These are phyloP conservation scores for Pontederia paniculata DNA, from an alignment of 176 grass and related monocot species.

Conservation along the genomic window DNA sequence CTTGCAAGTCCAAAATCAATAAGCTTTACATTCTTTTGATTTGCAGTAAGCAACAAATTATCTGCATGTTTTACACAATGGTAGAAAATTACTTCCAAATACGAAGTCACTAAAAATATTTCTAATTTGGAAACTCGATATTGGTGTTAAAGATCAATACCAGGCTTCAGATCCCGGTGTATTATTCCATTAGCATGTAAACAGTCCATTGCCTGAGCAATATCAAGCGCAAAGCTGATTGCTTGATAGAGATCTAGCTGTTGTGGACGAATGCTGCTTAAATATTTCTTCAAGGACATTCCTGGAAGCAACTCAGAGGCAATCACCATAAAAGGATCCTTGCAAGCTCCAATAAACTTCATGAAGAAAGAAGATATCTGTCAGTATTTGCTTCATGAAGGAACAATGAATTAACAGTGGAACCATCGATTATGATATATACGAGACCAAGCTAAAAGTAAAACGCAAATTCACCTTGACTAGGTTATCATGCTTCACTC, in stretches of 20 bases:
- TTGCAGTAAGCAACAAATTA: constrained; percentile 96
- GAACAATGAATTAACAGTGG: constrained; percentile 12
- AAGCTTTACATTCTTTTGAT: constrained; percentile 90
- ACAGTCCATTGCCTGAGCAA: constrained; percentile 45
- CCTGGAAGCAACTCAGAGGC: constrained; percentile 37
- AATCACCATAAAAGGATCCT: constrained; percentile 48
- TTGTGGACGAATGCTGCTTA: constrained; percentile 33
- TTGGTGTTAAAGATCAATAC: not conserved
- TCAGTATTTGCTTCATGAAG: not conserved
- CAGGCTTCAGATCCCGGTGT: constrained; percentile 49
- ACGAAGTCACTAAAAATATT: not conserved
- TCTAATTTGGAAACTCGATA: not conserved
- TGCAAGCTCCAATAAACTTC: constrained; percentile 57
- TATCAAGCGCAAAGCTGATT: constrained; percentile 41
- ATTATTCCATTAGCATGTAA: constrained; percentile 54
- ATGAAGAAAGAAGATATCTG: constrained; percentile 12
- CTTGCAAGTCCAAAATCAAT: constrained; percentile 98
- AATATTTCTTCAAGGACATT: constrained; percentile 45
- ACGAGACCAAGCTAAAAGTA: not conserved
- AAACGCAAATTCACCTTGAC: constrained; percentile 28
- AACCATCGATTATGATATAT: not conserved
- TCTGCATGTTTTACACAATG: constrained; percentile 37
- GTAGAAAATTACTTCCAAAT: not conserved
- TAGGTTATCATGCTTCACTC: constrained; percentile 47
- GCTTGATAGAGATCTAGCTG: constrained; percentile 30